phyloP scores from a whole-genome alignment of 1,284 basidiomycete genomes.

The Ustilago lituana region DNA sequence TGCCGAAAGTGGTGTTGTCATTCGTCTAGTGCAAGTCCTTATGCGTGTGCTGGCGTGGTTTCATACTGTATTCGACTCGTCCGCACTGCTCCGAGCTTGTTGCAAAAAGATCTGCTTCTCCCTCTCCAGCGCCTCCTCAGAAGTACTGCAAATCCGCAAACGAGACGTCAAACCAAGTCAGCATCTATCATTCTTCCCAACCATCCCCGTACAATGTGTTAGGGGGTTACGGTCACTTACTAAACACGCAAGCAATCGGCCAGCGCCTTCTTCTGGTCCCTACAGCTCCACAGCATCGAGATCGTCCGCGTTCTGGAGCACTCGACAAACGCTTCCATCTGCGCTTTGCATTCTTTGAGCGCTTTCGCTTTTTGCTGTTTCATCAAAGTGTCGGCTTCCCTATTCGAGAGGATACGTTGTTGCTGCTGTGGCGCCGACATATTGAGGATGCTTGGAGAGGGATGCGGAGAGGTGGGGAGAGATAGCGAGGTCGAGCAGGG shows the following conservation, averaged over 20 bases:
- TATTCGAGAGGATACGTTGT: slow-evolving; percentile 38
- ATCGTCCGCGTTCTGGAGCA: slow-evolving; percentile 38
- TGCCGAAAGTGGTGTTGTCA: not conserved
- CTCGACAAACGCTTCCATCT: slow-evolving; percentile 43
- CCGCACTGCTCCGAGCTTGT: slow-evolving; percentile 3
- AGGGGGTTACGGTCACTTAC: slow-evolving; percentile 14
- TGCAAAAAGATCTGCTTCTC: slow-evolving; percentile 28
- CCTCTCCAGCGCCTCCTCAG: slow-evolving; percentile 33
- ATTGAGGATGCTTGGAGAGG: not conserved
- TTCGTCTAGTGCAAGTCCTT: too few species aligned
- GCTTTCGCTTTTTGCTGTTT: slow-evolving; percentile 44
- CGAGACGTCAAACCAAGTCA: not conserved
- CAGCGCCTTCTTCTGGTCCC: slow-evolving; percentile 20
- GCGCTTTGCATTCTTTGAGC: slow-evolving; percentile 24
- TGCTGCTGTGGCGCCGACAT: slow-evolving; percentile 12
- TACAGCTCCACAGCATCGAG: slow-evolving; percentile 39
- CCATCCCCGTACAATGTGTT: too few species aligned
- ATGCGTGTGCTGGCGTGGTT: too few species aligned
- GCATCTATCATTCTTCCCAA: not conserved
- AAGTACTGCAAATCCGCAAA: slow-evolving; percentile 23
- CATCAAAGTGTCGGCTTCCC: slow-evolving; percentile 37
- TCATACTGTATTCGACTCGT: slow-evolving; percentile 10
- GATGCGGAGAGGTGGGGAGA: not conserved
- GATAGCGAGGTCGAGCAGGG: not conserved
- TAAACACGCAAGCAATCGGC: slow-evolving; percentile 31